Percentiles rank a stretch among this genome's conserved stretches.
Evolutionary conservation across 2,329 filamentous ascomycete species (phyloP).

Genomic region (Xylariomycetidae sp.): DNA sequence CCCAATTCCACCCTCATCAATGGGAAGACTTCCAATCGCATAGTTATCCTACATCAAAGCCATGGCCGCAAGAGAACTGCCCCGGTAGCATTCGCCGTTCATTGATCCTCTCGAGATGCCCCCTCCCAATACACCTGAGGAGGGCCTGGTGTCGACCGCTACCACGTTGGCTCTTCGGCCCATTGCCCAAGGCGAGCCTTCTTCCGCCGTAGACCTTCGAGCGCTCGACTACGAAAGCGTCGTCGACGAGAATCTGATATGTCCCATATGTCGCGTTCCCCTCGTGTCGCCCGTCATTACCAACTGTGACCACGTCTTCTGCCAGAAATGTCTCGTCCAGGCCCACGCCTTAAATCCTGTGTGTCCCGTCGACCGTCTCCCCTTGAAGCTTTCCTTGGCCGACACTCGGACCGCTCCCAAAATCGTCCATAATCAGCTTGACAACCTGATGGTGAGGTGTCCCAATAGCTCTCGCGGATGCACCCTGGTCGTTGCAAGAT

Average conservation of each 20-base stretch:
- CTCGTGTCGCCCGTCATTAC: conserved; percentile 57
- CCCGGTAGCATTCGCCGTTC: conserved; percentile 7
- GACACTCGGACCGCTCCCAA: conserved; percentile 30
- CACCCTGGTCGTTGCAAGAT: conserved; percentile 42
- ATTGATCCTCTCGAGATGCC: conserved; percentile 26
- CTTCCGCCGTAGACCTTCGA: conserved; percentile 34
- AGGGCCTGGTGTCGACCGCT: conserved; percentile 18
- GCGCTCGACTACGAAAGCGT: conserved; percentile 37
- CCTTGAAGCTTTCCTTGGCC: conserved; percentile 27
- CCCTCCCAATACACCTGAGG: conserved; percentile 30
- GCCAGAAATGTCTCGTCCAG: conserved; percentile 47
- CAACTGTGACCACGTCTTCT: conserved; percentile 60
- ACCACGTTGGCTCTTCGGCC: conserved; percentile 21
- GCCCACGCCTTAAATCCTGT: conserved; percentile 35
- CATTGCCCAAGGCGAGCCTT: conserved; percentile 13
- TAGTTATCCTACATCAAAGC: too few relatives aligned
- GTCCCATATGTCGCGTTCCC: conserved; percentile 54
- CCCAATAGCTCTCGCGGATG: conserved; percentile 49
- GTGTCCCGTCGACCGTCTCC: conserved; percentile 54
- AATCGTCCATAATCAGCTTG: conserved; percentile 55
- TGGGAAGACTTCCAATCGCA: too few relatives aligned
- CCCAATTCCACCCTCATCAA: too few relatives aligned
- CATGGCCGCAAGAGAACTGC: conserved; percentile 5
- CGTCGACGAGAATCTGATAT: conserved; percentile 42
- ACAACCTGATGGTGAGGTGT: conserved; percentile 52